Evolutionary conservation across 169 alveolate genomes (phyloP).

Genomic region (Cryptosporidium baileyi): DNA sequence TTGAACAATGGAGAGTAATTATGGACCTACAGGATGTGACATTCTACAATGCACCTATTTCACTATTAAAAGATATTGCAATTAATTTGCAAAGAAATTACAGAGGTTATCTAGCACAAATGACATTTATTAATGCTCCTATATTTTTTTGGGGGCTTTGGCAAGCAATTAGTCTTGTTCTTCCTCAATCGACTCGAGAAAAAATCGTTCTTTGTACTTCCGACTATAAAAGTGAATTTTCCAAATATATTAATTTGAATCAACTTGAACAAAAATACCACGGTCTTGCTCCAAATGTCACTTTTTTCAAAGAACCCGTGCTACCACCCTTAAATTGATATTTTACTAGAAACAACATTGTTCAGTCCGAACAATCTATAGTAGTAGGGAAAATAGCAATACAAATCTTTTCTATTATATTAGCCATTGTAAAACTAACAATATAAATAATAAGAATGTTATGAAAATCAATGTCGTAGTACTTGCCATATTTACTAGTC

Average conservation of each 20-base stretch:
- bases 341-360: neutral
- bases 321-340: constrained; percentile 70
- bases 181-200: constrained; percentile 72
- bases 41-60: constrained; percentile 72
- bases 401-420: neutral
- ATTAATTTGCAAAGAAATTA: constrained; percentile 77
- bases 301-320: constrained; percentile 64
- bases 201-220: constrained; percentile 41
- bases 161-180: constrained; percentile 76
- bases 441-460: constrained; percentile 28
- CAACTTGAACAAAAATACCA: constrained; percentile 72
- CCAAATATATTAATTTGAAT: constrained; percentile 16
- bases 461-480: constrained; percentile 42
- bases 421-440: constrained; percentile 42
- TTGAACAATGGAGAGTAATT: constrained; percentile 79
- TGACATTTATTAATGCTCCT: constrained; percentile 75
- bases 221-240: constrained; percentile 38
- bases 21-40: constrained; percentile 76
- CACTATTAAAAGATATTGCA: constrained; percentile 74
- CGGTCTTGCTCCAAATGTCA: constrained; percentile 74
- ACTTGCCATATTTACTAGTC: constrained; percentile 48
- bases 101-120: constrained; percentile 74
- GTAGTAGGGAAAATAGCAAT: neutral
- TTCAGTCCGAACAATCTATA: neutral
- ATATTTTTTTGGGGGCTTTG: constrained; percentile 76